These are phyloP conservation scores for Pistacia integerrima DNA, from an alignment of 345 rosid genomes.

Conservation along the genomic window DNA sequence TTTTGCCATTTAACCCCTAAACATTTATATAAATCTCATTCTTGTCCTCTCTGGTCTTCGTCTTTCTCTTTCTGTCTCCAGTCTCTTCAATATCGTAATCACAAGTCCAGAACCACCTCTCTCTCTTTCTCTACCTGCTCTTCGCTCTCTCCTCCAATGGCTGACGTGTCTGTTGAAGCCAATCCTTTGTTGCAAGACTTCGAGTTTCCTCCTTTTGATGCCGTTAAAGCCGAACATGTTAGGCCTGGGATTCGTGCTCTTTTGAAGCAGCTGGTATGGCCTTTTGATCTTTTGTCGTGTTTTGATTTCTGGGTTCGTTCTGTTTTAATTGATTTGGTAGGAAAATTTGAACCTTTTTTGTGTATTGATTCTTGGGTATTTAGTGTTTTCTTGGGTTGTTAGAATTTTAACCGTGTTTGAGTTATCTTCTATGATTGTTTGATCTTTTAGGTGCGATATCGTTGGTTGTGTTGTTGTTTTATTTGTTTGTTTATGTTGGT, in stretches of 20 bases:
- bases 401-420: neutral
- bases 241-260: slow-evolving; percentile 76
- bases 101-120: slow-evolving; percentile 29
- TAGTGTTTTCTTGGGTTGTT: neutral
- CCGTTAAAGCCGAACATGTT: slow-evolving; percentile 68
- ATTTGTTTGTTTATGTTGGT: neutral
- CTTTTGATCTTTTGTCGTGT: neutral
- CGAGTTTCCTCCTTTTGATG: slow-evolving; percentile 75
- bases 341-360: neutral
- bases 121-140: slow-evolving; percentile 22
- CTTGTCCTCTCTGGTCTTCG: slow-evolving; percentile 58
- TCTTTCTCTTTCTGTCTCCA: slow-evolving; percentile 48
- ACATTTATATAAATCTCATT: slow-evolving; percentile 28
- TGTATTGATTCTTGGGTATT: neutral
- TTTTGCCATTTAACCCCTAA: slow-evolving; percentile 36
- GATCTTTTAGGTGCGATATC: neutral
- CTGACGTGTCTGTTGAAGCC: slow-evolving; percentile 28
- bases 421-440: neutral
- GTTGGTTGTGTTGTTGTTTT: neutral
- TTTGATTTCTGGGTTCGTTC: slow-evolving; percentile 5
- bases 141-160: slow-evolving; percentile 25
- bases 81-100: slow-evolving; percentile 10
- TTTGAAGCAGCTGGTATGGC: slow-evolving; percentile 60
- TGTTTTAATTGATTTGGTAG: neutral
- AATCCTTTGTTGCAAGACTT: slow-evolving; percentile 79